Conservation (phyloP, 257 asterid species). For the Lycium ferocissimum region DNA sequence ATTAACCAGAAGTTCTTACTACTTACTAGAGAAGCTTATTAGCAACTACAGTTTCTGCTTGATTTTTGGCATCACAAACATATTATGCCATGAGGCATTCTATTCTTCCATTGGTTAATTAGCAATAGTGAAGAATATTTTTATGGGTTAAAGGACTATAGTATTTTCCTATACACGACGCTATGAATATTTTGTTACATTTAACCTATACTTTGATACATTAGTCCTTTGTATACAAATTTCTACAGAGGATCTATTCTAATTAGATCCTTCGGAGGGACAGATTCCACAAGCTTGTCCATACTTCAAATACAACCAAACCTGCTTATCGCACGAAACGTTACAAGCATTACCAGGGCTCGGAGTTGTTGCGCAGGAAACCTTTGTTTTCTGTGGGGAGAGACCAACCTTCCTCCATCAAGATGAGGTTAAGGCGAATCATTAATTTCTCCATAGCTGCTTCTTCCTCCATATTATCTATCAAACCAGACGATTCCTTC, state of each 20-base stretch:
- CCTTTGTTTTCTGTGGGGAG: conserved; percentile 50
- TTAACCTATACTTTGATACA: background rate
- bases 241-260: background rate
- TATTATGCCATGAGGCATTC: background rate
- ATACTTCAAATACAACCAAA: background rate
- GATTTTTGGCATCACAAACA: background rate
- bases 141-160: background rate
- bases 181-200: conserved; percentile 23
- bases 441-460: conserved; percentile 67
- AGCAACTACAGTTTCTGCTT: background rate
- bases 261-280: conserved; percentile 1
- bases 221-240: background rate
- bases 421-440: conserved; percentile 66
- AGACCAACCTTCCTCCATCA: conserved; percentile 86
- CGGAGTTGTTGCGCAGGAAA: conserved; percentile 65
- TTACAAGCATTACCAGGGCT: conserved; percentile 65
- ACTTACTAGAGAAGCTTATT: background rate
- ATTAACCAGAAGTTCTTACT: background rate
- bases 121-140: background rate
- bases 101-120: background rate
- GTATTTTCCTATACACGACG: conserved; percentile 15
- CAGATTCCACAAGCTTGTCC: conserved; percentile 24
- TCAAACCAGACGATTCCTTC: conserved; percentile 47
- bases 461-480: conserved; percentile 57
- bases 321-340: conserved; percentile 12